Evolutionary conservation across 805 yeast species (phyloP), one percentile per base, ranked within the genome.

Genomic region (Candida boleticola): DNA sequence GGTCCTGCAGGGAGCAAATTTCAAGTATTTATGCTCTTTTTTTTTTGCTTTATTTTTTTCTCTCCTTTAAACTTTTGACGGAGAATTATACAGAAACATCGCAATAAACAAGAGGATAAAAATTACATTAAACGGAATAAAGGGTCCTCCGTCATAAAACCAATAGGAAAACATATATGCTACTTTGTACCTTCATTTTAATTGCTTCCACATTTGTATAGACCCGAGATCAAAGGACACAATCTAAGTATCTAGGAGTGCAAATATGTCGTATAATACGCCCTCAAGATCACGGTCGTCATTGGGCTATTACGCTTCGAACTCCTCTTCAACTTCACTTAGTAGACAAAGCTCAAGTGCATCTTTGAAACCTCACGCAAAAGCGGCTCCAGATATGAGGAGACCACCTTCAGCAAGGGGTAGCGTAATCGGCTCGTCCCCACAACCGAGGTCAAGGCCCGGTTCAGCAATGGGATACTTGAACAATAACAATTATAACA

Each of bases 401-500:
- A 48, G 68, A 14, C 68, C 69, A 2, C 60, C 58, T 4, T 58
- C 64, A 0, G 47, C 68, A 4, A 44, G 70, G 32, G 44, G 53
- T 5, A 51, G 41, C 42, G 47, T 66, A 14, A 63, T 69, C 3
- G 60, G 61, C 20, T 31, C 35, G 13, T 60, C 70, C 17, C 67
- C 73, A 3, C 46, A 60, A 25, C 42, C 48, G 2, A 40, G 60
- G 23, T 57, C 69, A 3, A 45, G 73, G 19, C 71, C 73, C 1
- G 58, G 62, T 14, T 66, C 72, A 0, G 56, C 73, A 3, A 47
- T 64, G 56, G 64, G 68, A 14, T 38, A 38, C 16, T 23, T 38
- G n/a, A 17, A 14, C 20, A 26, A 25, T 9, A 54, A 53, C 43
- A 11, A 23, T 23, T 7, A 11, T 11, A 7, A 5, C 35, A 31